Evolutionary conservation across 2,329 filamentous ascomycete genomes (phyloP).

Genomic region (Sarocladium oryzae): DNA sequence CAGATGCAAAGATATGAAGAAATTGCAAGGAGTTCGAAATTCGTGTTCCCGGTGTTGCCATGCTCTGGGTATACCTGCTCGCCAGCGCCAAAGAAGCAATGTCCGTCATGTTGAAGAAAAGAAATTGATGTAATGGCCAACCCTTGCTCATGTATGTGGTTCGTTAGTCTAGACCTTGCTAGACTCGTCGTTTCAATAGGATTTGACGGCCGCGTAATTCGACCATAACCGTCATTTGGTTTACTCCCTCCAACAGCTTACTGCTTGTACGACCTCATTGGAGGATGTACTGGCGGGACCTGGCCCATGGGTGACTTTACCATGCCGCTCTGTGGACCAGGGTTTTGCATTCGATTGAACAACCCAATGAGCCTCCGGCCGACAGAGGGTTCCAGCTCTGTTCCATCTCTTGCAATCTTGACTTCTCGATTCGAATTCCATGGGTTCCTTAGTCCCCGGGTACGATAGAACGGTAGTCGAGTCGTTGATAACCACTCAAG

Average conservation of each 20-base stretch:
- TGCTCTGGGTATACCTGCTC: background rate
- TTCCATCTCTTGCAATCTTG: conserved; percentile 92
- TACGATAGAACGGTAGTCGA: conserved; percentile 81
- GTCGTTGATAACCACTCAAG: conserved; percentile 85
- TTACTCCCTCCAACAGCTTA: conserved; percentile 12
- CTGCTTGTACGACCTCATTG: conserved; percentile 29
- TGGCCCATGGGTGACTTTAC: conserved; percentile 26
- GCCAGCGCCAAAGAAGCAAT: conserved; percentile 3
- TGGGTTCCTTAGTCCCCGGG: conserved; percentile 78
- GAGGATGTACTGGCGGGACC: conserved; percentile 29
- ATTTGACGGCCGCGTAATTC: background rate
- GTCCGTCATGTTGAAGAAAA: conserved; percentile 3
- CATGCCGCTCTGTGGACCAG: conserved; percentile 17
- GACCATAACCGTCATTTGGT: background rate
- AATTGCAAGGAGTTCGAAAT: conserved; percentile 4
- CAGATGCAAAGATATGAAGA: background rate
- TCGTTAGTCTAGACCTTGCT: background rate
- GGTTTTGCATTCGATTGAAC: conserved; percentile 52
- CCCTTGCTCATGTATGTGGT: background rate
- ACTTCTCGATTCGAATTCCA: conserved; percentile 96
- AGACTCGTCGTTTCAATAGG: background rate
- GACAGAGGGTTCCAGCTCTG: conserved; percentile 79
- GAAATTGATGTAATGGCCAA: background rate
- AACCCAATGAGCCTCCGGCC: conserved; percentile 71
- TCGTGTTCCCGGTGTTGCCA: conserved; percentile 8